phyloP scores from a whole-genome alignment of 1,284 basidiomycete species.

The Melampsora americana region DNA sequence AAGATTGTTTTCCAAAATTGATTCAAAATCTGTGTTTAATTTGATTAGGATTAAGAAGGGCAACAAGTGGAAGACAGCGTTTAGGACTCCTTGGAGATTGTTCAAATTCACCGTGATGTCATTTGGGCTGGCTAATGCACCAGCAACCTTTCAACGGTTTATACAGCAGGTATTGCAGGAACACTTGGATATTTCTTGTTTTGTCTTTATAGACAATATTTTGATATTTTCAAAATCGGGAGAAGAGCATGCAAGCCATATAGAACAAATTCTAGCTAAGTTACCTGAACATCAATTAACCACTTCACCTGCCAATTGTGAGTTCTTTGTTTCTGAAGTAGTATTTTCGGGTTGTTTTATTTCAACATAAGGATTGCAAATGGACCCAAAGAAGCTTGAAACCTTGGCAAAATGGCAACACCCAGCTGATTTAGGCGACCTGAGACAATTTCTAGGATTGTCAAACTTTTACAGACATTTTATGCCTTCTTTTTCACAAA shows the following conservation, averaged over 20 bases:
- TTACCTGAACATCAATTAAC: background rate
- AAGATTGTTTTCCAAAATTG: too few species aligned
- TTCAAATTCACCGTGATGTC: too few species aligned
- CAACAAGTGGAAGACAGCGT: too few species aligned
- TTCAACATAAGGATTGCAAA: constrained; percentile 2
- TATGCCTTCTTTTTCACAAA: constrained; percentile 3
- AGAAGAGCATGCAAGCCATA: background rate
- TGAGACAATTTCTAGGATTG: too few species aligned
- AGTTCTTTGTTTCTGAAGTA: constrained; percentile 11
- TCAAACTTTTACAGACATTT: too few species aligned
- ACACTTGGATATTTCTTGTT: constrained; percentile 26
- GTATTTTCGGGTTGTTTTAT: constrained; percentile 21
- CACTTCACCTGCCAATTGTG: constrained; percentile 13
- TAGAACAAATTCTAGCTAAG: too few species aligned
- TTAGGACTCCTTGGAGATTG: too few species aligned
- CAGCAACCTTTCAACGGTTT: constrained; percentile 24
- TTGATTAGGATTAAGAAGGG: too few species aligned
- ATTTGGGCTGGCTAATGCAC: too few species aligned
- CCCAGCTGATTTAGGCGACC: background rate
- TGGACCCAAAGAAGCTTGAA: constrained; percentile 9
- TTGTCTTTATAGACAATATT: constrained; percentile 32
- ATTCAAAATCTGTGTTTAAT: too few species aligned
- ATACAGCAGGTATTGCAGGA: constrained; percentile 17
- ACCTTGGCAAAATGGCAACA: constrained; percentile 22
- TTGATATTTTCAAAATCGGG: constrained; percentile 15